Percentiles rank a stretch among this genome's conserved stretches.
These are phyloP conservation scores for Lactarius indigo DNA, from an alignment of 768 basidiomycete genomes.

Conservation along the genomic window DNA sequence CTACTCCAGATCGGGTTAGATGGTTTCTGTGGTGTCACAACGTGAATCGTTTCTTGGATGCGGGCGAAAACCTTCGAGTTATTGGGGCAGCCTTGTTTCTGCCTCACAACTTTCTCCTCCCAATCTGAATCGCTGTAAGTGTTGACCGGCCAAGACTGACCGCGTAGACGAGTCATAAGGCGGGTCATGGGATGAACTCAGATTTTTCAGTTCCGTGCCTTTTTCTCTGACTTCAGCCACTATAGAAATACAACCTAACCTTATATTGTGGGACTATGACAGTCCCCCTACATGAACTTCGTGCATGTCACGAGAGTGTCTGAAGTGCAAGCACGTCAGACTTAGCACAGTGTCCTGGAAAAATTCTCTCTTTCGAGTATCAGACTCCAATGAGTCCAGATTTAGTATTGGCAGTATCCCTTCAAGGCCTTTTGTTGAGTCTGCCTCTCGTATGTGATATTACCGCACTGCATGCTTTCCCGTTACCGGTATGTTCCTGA, in stretches of 20 bases:
- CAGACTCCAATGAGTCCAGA: neutral
- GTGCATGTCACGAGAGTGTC: neutral
- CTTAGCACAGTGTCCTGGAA: neutral
- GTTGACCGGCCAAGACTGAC: neutral
- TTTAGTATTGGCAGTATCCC: conserved; percentile 3
- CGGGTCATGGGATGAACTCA: neutral
- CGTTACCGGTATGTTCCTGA: neutral
- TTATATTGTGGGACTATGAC: neutral
- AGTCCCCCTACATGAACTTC: neutral
- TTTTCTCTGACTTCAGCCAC: neutral
- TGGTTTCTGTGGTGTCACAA: neutral
- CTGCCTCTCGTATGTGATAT: neutral
- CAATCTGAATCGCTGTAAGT: neutral
- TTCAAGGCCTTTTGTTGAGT: neutral
- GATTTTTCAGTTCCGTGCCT: neutral
- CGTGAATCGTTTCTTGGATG: neutral
- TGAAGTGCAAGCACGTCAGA: neutral
- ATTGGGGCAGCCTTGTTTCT: neutral
- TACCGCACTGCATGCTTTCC: neutral
- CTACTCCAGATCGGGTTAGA: conserved; percentile 12
- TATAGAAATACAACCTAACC: neutral
- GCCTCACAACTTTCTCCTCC: neutral
- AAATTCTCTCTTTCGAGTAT: neutral
- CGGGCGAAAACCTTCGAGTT: neutral
- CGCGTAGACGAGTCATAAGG: neutral